Evolutionary conservation across 148 eudicot genomes (phyloP).

Genomic region (Rheum nobile): DNA sequence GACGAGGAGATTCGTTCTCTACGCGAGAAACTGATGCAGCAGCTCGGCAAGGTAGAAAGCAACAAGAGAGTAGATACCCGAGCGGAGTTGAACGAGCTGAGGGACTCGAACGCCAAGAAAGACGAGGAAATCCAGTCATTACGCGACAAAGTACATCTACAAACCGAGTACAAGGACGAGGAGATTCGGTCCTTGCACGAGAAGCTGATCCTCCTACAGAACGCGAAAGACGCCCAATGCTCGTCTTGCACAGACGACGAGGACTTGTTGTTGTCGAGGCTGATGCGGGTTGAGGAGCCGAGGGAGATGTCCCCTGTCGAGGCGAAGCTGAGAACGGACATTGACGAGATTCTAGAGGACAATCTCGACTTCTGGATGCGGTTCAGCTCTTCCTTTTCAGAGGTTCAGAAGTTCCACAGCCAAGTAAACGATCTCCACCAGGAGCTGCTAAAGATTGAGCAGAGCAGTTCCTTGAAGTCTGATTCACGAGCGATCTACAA

Average conservation of each 20-base stretch:
- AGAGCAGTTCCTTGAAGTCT: constrained; percentile 28
- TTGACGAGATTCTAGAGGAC: constrained; percentile 69
- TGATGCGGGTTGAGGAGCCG: constrained; percentile 15
- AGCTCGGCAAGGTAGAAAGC: background rate
- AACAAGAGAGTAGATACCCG: background rate
- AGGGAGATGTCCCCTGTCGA: constrained; percentile 42
- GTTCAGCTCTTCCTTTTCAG: constrained; percentile 63
- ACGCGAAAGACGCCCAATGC: background rate
- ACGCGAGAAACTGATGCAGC: background rate
- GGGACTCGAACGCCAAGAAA: constrained; percentile 30
- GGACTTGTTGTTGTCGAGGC: background rate
- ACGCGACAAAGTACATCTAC: background rate
- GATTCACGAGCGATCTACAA: constrained; percentile 58
- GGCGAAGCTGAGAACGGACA: constrained; percentile 53
- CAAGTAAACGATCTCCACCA: constrained; percentile 44
- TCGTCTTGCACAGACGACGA: background rate
- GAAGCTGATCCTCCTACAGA: constrained; percentile 26
- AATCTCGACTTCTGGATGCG: constrained; percentile 84
- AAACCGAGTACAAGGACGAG: constrained; percentile 22
- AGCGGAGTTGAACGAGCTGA: constrained; percentile 22
- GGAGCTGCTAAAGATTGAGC: constrained; percentile 41
- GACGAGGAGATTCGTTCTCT: background rate
- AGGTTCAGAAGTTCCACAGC: constrained; percentile 62
- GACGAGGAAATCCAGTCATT: constrained; percentile 35
- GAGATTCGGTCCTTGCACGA: constrained; percentile 43